Evolutionary conservation across 1,284 basidiomycete genomes (phyloP), one percentile per base, ranked within the genome.

Genomic region (Coniferiporia weirii): DNA sequence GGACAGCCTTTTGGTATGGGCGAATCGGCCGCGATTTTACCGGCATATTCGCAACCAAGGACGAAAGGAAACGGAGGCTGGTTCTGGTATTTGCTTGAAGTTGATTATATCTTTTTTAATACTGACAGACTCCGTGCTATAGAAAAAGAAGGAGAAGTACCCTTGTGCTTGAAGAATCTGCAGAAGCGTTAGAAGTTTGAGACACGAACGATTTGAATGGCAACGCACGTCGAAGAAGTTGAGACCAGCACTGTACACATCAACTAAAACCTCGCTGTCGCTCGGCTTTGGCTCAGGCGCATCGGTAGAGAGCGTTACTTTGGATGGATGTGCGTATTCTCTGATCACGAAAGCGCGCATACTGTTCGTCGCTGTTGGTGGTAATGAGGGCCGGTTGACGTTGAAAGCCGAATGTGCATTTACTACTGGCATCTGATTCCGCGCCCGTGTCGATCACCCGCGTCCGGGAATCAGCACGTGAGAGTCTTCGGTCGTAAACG

Each of bases 131-230:
- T 51, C 9, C 22, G 7, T 50, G 40, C 43, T 40, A 0, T 35
- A 50, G 48, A 20, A 19, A 40, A 48, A 7, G 36, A 19, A 46
- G 4, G 4, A 43, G 12, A 35, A 43, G 17, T 47, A 57, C 54
- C 93, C 93, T 74, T 94, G 90, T 0, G 87, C 76, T 75, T 93
- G 91, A 22, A 95, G 74, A 64, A 93, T 92, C 87, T 90, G 64
- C 19, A 34, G 43, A 44, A 54, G 22, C 4, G 35, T 34, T 53
- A 15, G 38, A 61, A 44, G 27, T 27, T 34, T 45, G 43, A 40
- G 22, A 20, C 50, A 47, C 52, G 45, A 45, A 47, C 36, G 38
- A 40, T 40, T 40, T 35, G 15, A 52, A 27, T 51, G 6, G 15
- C 35, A 13, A 68, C 80, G 54, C 63, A 85, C 86, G 66, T 92